Evolutionary conservation across 305 asterid genomes (phyloP).

Genomic region (Caryopteris hybrid): DNA sequence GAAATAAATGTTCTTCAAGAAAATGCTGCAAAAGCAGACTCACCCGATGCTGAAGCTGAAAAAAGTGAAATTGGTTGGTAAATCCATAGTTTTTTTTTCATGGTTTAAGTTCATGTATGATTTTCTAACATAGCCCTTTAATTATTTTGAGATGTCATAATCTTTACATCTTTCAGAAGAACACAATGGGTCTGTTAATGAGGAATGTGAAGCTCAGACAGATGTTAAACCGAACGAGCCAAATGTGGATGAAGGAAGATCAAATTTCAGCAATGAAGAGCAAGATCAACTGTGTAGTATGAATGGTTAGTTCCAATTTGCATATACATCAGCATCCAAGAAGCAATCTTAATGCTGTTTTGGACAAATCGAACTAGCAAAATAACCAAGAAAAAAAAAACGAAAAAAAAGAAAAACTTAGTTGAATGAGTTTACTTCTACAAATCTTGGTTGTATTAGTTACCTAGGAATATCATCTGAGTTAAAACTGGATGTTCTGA

Average conservation of each 20-base stretch:
- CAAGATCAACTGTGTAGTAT: conserved; percentile 25
- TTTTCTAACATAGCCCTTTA: not conserved
- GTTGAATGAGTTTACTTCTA: not conserved
- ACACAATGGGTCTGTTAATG: not conserved
- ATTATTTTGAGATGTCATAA: conserved; percentile 1
- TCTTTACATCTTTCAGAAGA: conserved; percentile 16
- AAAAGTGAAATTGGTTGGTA: conserved; percentile 30
- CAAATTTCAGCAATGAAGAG: conserved; percentile 12
- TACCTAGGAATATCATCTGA: not conserved
- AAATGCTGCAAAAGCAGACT: too few relatives aligned
- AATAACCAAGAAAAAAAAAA: too few relatives aligned
- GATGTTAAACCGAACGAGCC: conserved; percentile 9
- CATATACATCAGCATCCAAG: too few relatives aligned
- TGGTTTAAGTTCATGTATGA: not conserved
- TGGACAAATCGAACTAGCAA: not conserved
- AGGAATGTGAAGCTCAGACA: conserved; percentile 12
- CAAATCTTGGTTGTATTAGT: not conserved
- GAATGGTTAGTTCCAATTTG: conserved; percentile 35
- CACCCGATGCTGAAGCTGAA: too few relatives aligned
- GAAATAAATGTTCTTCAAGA: conserved; percentile 23
- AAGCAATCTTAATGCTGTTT: too few relatives aligned
- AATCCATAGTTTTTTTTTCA: not conserved
- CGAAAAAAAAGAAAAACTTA: not conserved
- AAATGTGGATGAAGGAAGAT: conserved; percentile 20
- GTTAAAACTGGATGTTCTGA: not conserved